Percentiles rank a stretch among this genome's conserved stretches.
Conservation (phyloP, 73 alveolate species). For the Tetrahymena borealis region DNA sequence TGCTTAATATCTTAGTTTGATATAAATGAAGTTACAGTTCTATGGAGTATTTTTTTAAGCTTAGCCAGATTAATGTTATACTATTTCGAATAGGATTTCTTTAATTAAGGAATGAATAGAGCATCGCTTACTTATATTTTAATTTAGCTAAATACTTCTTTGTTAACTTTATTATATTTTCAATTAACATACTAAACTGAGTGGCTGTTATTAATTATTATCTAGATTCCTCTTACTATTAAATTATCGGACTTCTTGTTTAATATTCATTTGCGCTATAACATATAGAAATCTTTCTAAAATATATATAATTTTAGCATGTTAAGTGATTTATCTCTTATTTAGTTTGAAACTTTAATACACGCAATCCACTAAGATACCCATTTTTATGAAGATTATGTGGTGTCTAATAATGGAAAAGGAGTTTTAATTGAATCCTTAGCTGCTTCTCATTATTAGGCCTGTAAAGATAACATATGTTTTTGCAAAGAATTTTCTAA, state of each 20-base stretch:
- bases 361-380: neutral
- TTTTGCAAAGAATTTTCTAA: neutral
- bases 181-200: neutral
- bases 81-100: too few species aligned
- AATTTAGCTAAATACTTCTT: neutral
- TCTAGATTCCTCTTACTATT: neutral
- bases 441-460: neutral
- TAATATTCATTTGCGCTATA: neutral
- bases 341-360: neutral
- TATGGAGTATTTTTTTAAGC: too few species aligned
- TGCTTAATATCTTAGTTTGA: neutral
- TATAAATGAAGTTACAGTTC: neutral
- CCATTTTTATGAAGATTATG: neutral
- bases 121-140: neutral
- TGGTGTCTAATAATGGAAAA: neutral
- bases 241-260: neutral
- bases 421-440: neutral
- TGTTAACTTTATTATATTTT: neutral
- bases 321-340: neutral
- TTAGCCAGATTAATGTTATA: too few species aligned
- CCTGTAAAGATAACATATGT: neutral
- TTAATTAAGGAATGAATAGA: too few species aligned
- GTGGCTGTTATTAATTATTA: neutral
- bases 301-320: neutral
- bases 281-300: neutral